phyloP scores from a whole-genome alignment of 2,329 filamentous ascomycete genomes.

The Onygenales sp. region DNA sequence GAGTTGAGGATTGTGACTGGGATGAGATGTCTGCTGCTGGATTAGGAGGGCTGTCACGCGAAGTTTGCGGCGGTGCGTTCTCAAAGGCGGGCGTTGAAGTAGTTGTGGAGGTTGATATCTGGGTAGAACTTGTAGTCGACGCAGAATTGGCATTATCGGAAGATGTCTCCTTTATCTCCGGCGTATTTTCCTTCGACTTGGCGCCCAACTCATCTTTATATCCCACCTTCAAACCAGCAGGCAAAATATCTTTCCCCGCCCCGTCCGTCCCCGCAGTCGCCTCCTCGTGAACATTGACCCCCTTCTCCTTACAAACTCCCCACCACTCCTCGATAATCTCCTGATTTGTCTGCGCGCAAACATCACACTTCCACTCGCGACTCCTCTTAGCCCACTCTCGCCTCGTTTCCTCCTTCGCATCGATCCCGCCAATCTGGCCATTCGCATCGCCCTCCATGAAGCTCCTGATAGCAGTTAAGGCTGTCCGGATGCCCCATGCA shows the following conservation, averaged over 20 bases:
- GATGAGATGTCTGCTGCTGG: too few species aligned
- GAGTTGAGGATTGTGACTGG: too few species aligned
- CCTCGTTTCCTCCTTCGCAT: conserved; percentile 60
- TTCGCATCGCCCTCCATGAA: conserved; percentile 90
- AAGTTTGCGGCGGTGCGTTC: too few species aligned
- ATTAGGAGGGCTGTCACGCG: too few species aligned
- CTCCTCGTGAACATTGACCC: conserved; percentile 31
- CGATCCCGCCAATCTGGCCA: conserved; percentile 84
- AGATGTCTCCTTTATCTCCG: too few species aligned
- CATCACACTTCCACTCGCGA: conserved; percentile 55
- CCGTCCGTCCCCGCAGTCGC: conserved; percentile 25
- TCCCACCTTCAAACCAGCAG: conserved; percentile 50
- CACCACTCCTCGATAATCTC: conserved; percentile 66
- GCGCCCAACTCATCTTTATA: conserved; percentile 61
- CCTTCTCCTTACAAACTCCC: conserved; percentile 41
- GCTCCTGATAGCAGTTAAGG: conserved; percentile 64
- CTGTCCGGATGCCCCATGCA: conserved; percentile 91
- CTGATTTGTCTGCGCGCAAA: conserved; percentile 56
- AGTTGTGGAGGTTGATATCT: too few species aligned
- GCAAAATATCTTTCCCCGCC: not conserved
- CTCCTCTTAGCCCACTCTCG: conserved; percentile 61
- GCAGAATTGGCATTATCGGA: too few species aligned
- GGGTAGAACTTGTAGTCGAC: too few species aligned
- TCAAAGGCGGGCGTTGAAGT: too few species aligned
- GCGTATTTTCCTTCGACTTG: too few species aligned